Evolutionary conservation across 2,329 filamentous ascomycete species (phyloP), one percentile per base, ranked within the genome.

Genomic region (Penicillium occitanis): DNA sequence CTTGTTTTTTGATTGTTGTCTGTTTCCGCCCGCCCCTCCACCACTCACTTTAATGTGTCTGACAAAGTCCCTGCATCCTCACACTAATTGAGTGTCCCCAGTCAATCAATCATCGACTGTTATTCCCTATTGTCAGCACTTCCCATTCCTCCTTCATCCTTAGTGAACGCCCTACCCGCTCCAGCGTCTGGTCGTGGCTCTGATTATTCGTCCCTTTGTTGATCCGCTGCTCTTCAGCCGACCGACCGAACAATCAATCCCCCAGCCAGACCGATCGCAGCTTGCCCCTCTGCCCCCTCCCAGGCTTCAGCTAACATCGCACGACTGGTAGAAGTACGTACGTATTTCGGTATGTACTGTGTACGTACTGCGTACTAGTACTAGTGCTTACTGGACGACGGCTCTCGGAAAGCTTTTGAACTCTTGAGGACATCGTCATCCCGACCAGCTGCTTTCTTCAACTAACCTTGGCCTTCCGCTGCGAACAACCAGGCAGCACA

Each of bases 141-240:
- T 17, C 14, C 19, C n/a, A 25, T 40, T 40, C 11, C 14, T 62
- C 11, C 42, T 40, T 17, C 33, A 7, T 53, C 17, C 30, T 25
- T 50, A 62, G 44, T 51, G 42, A 62, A 62, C 60, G 44, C 60
- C 60, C 46, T 51, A 51, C 60, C 44, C 46, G 60, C 48, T 53
- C n/a, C 48, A 62, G 60, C 60, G 30, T 22, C 58, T 61, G 40
- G 28, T 40, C n/a, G n/a, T 58, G 28, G 28, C 51, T 25, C 40
- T 35, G 51, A 17, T 55, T n/a, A n/a, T 33, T 62, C 60, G 42
- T 62, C 60, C 44, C 22, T 46, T 62, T 35, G 22, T 13, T 44
- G 40, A 46, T 46, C 37, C 42, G 40, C 58, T 48, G 22, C 55
- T 61, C 58, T 46, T 50, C 58, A 61, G 42, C 37, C 57, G 57